A percentile compares a stretch with the other conserved stretches of the same genome.
These are phyloP conservation scores for Xylaria cubensis DNA, from an alignment of 495 filamentous ascomycete genomes.

Conservation along the genomic window DNA sequence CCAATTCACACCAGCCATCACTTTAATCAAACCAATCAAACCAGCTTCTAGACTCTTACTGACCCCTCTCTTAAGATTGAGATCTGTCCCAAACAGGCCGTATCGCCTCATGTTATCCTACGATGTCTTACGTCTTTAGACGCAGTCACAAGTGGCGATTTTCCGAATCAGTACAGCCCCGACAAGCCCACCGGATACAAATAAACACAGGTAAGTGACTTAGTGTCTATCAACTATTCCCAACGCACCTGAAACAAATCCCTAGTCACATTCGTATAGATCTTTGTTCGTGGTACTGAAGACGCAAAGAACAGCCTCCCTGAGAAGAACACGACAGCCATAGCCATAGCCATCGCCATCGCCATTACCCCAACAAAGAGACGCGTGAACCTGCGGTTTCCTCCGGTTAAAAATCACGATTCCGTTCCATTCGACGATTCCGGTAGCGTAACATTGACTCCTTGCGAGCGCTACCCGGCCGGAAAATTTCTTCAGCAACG, in stretches of 20 bases:
- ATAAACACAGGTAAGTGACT: not conserved
- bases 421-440: too few relatives aligned
- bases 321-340: too few relatives aligned
- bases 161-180: not conserved
- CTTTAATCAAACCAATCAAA: conserved; percentile 12
- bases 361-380: too few relatives aligned
- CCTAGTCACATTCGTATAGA: not conserved
- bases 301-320: too few relatives aligned
- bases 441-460: not conserved
- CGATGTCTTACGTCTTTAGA: not conserved
- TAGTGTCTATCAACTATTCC: not conserved
- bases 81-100: not conserved
- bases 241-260: not conserved
- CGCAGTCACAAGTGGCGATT: not conserved
- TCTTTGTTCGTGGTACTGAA: too few relatives aligned
- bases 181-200: not conserved
- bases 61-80: not conserved
- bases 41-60: not conserved
- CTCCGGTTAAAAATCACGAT: too few relatives aligned
- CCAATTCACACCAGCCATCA: not conserved
- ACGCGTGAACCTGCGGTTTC: too few relatives aligned
- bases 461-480: not conserved
- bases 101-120: not conserved
- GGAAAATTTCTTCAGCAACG: not conserved
- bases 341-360: too few relatives aligned